Conservation (phyloP, 148 eudicot species). For the Dysphania ambrosioides region DNA sequence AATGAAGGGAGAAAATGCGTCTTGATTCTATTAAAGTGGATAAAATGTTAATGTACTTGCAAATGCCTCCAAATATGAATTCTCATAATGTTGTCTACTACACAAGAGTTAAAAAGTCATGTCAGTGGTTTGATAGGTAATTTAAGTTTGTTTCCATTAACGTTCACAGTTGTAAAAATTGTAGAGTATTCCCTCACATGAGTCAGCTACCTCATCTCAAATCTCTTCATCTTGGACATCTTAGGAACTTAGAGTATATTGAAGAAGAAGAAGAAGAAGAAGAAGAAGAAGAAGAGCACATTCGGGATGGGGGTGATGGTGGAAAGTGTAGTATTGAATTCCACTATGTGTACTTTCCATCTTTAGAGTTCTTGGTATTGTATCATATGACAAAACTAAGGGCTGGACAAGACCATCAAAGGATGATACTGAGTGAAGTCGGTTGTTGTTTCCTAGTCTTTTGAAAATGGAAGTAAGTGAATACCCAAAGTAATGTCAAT, state of each 20-base stretch:
- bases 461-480: background rate
- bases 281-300: background rate
- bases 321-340: background rate
- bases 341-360: background rate
- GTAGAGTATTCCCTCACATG: background rate
- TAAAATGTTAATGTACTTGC: background rate
- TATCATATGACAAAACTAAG: background rate
- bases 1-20: background rate
- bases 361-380: background rate
- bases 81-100: background rate
- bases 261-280: background rate
- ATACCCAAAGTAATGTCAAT: background rate
- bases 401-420: background rate
- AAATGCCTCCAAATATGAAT: background rate
- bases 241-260: background rate
- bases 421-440: background rate
- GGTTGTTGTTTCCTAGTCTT: background rate
- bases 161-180: background rate
- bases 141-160: background rate
- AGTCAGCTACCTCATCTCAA: background rate
- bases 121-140: background rate
- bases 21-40: background rate
- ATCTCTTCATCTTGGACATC: background rate
- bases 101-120: background rate
- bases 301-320: background rate